Evolutionary conservation across 2,329 filamentous ascomycete species (phyloP), one percentile per base, ranked within the genome.

Genomic region (Pseudopithomyces maydicus): DNA sequence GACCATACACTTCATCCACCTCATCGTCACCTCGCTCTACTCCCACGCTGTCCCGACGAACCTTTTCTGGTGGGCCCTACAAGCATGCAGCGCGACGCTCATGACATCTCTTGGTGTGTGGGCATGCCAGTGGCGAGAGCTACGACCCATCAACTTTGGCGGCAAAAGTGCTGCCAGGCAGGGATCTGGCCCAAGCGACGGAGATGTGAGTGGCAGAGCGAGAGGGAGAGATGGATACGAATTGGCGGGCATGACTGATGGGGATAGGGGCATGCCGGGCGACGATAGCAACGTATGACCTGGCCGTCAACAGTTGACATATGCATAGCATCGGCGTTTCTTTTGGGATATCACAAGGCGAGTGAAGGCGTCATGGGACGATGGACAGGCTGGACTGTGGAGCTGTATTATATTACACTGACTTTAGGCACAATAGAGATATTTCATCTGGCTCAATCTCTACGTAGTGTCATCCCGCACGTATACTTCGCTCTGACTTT

Each of bases 111-210:
- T 95, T 1, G 93, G 91, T 3, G 89, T 96, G 36, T 98, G 94
- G 91, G 91, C 89, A 2, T 98, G 94, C 73, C 91, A 89, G 70
- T 96, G 92, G 82, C 84, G 94, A 58, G 95, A 99, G 77, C 79
- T 99, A 54, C 84, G 87, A 69, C 94, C 95, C 11, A 96, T 98
- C 67, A 89, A 86, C 57, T 97, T 98, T 71, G 92, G 92, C 19
- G 89, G 89, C 2, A 80, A 78, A 43, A 66, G 69, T 7, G 71
- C 69, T 14, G 54, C 64, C 19, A 56, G 63, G 51, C 60, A 71
- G 57, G 63, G 55, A 10, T 62, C 61, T 33, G 45, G 58, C 42
- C 54, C 66, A 2, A 49, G 54, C 50, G 46, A 64, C 22, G 77
- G 77, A 45, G 74, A 76, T 32, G 73, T 66, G 11, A 78, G 78